These are phyloP conservation scores for Zygosaccharomyces gambellarensis DNA, from an alignment of 805 yeast genomes.

Conservation along the genomic window DNA sequence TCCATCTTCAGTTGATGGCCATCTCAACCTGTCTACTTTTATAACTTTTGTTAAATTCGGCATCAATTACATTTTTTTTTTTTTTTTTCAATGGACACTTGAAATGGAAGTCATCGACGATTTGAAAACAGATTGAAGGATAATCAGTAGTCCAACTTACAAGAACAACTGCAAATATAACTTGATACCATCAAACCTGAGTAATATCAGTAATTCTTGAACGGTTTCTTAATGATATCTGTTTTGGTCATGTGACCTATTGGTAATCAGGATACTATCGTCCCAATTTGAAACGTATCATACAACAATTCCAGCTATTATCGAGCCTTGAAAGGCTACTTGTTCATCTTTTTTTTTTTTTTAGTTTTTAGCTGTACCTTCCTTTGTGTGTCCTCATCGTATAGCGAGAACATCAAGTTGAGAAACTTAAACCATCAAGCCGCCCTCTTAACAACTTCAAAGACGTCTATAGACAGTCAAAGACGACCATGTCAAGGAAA, in stretches of 20 bases:
- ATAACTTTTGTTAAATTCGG: not conserved
- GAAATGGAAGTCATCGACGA: slow-evolving; percentile 5
- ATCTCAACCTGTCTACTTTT: not conserved
- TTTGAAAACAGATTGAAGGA: not conserved
- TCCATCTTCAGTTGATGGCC: not conserved
- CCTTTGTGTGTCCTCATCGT: not conserved
- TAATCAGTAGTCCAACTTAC: no score
- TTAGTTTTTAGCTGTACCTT: not conserved
- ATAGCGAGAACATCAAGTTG: not conserved
- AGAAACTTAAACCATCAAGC: not conserved
- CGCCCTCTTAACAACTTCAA: not conserved
- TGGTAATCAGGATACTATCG: no score
- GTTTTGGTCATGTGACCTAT: no score
- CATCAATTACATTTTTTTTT: not conserved
- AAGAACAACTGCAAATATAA: no score
- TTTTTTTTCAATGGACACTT: not conserved
- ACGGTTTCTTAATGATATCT: no score
- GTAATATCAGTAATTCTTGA: no score
- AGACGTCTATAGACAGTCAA: not conserved
- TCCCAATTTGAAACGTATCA: no score
- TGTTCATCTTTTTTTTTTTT: not conserved
- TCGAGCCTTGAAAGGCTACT: no score
- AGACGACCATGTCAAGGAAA: slow-evolving; percentile 29
- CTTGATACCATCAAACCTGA: no score
- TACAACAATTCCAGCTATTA: no score